Conservation (phyloP, 164 flowering plant genomes). For the Aristolochia contorta region DNA sequence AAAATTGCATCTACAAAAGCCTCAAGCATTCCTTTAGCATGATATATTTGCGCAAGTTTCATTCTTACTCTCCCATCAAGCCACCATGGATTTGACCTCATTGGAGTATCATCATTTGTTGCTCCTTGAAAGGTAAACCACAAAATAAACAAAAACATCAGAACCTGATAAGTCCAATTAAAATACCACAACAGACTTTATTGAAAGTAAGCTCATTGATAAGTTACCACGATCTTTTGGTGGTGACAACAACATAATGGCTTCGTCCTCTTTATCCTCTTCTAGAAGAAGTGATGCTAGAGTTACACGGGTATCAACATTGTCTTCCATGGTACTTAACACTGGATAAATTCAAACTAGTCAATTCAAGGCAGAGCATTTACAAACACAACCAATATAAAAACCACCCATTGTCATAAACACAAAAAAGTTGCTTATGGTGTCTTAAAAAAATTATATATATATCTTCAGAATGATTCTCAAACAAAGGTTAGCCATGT, state of each 20-base stretch:
- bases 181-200: no score
- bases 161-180: no score
- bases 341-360: conserved; percentile 23
- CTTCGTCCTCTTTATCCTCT: conserved; percentile 61
- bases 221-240: conserved; percentile 34
- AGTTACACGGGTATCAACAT: conserved; percentile 48
- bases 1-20: conserved; percentile 53
- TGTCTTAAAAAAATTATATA: no score
- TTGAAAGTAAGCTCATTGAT: neutral
- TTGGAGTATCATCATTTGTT: conserved; percentile 12
- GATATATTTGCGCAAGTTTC: conserved; percentile 51
- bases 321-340: conserved; percentile 24
- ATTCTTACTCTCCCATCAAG: conserved; percentile 41
- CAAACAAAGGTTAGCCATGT: no score
- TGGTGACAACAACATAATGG: conserved; percentile 59
- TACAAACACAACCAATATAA: neutral
- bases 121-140: conserved; percentile 14
- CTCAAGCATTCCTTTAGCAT: conserved; percentile 45
- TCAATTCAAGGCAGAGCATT: neutral
- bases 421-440: no score
- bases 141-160: neutral
- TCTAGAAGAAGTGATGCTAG: conserved; percentile 63
- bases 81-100: conserved; percentile 57
- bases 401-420: neutral
- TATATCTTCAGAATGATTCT: no score